Conservation (phyloP, 768 basidiomycete species). For the Lactarius quietus region DNA sequence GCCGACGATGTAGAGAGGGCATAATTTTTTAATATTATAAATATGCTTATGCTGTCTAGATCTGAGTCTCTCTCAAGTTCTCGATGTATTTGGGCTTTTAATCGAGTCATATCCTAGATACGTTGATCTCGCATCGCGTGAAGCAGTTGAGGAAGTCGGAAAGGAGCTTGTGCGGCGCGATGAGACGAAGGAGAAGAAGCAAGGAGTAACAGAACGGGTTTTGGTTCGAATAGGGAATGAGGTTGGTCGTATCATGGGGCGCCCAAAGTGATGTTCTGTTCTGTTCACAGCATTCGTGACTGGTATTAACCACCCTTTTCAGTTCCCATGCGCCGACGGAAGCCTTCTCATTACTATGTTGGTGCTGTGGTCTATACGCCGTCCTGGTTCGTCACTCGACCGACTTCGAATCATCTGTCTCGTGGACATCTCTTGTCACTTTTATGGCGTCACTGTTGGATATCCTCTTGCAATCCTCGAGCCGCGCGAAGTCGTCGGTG, state of each 20-base stretch:
- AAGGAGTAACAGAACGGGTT: constrained; percentile 66
- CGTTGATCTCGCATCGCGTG: constrained; percentile 63
- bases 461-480: constrained; percentile 48
- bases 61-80: constrained; percentile 51
- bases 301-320: not conserved
- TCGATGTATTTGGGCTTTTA: constrained; percentile 71
- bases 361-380: constrained; percentile 63
- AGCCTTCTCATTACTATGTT: constrained; percentile 65
- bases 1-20: not conserved
- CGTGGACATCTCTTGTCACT: constrained; percentile 52
- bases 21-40: constrained; percentile 3
- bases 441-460: constrained; percentile 61
- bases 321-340: constrained; percentile 49
- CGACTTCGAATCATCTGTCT: constrained; percentile 43
- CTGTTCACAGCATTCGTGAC: not conserved
- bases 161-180: constrained; percentile 63
- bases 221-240: constrained; percentile 75
- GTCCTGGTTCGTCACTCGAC: constrained; percentile 45
- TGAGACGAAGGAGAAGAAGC: constrained; percentile 47
- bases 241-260: constrained; percentile 53
- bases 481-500: constrained; percentile 53
- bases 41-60: constrained; percentile 40
- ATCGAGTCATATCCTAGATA: constrained; percentile 78
- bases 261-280: constrained; percentile 49
- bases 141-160: constrained; percentile 66